Conservation (phyloP, 2,329 filamentous ascomycete species). For the Colletotrichum sojae region DNA sequence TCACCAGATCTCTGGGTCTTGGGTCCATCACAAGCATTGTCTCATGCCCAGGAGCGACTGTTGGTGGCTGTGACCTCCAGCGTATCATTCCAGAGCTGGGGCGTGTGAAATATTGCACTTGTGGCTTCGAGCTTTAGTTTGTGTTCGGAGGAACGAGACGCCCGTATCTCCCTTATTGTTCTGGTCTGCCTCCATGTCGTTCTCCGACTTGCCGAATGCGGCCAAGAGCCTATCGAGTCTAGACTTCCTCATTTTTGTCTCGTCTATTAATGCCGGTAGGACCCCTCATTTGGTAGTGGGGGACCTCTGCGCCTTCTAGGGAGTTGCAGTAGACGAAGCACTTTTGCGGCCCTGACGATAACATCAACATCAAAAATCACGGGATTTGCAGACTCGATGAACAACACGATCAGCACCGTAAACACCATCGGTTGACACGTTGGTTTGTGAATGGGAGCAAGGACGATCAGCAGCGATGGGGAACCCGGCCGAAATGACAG, state of each 20-base stretch:
- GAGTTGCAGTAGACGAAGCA: background rate
- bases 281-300: too few relatives aligned
- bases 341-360: background rate
- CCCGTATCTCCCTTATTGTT: background rate
- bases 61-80: background rate
- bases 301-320: background rate
- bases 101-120: background rate
- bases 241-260: constrained; percentile 2
- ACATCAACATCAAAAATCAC: background rate
- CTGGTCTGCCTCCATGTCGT: background rate
- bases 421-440: background rate
- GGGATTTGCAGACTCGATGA: background rate
- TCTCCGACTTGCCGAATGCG: constrained; percentile 22
- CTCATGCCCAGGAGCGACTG: background rate
- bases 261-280: too few relatives aligned
- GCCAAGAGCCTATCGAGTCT: constrained; percentile 4
- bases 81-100: background rate
- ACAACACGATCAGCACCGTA: background rate
- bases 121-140: constrained; percentile 25
- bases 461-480: constrained; percentile 13
- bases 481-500: constrained; percentile 9
- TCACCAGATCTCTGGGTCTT: constrained; percentile 1
- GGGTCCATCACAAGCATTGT: background rate
- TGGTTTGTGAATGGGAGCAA: background rate
- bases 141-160: background rate